Base-by-base conservation (phyloP, 169 alveolate genomes). In the Cryptosporidium meleagridis region DNA sequence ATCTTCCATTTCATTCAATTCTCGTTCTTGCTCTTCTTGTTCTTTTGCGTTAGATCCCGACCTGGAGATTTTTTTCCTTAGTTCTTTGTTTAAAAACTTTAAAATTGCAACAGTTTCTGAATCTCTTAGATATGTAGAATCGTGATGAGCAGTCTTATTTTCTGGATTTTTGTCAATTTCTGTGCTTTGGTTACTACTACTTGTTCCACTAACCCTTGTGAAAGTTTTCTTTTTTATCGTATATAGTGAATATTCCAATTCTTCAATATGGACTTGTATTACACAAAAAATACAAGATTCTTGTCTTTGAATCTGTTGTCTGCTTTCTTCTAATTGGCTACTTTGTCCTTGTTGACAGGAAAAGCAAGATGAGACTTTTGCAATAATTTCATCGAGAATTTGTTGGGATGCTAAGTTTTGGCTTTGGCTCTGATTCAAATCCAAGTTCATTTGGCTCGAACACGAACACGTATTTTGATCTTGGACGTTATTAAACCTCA, bases 61-160 rank as follows among this genome's bases (percentile, higher is more conserved):
- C 21, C 44, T 75, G 26, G 48, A 62, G 33, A 41, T 7, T 80
- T 35, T 59, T 44, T 35, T 59, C 16, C 21, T 80, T 14, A 80
- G 35, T 45, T 80, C 89, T 41, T 62, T 80, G 39, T 33, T 37
- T 21, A 80, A 10, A 37, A 80, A 37, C 55, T 80, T 80, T n/a
- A 80, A 18, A 1, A 80, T 29, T 31, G 73, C 73, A 44, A 80
- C 37, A 0, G 51, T 51, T 33, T 80, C 89, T 10, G 89, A 80
- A 26, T 80, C 89, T 29, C 89, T 59, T 31, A 80, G 45, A 48
- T 61, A 62, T 29, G 75, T 80, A 5, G 89, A 44, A 41, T 80
- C 89, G 6, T 39, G 33, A 3, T 16, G n/a, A 8, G 9, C 5
- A 44, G 39, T 1, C 18, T 58, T 44, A 5, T 44, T 26, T 23